Evolutionary conservation across 441 rosid genomes (phyloP), one percentile per base, ranked within the genome.

Genomic region (Euphorbia celastroides): DNA sequence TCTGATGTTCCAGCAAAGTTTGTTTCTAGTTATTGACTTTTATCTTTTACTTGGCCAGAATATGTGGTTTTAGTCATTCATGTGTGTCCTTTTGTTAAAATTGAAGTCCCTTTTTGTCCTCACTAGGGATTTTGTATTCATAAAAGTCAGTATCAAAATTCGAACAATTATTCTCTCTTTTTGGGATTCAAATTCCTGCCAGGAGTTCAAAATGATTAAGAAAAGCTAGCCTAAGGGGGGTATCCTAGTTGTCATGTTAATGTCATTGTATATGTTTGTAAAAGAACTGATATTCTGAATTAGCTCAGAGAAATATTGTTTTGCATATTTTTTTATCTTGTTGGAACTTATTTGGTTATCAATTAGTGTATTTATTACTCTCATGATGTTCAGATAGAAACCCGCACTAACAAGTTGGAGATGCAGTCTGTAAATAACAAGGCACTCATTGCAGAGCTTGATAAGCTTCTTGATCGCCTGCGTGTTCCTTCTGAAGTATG

Each of bases 391-490:
- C 95, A 95, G 99, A 92, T 95, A 74, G 98, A 95, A 84, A 90
- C 80, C 32, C 93, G 98, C 70, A 95, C 92, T 80, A 95, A 92
- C 87, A 92, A 87, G 72, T 79, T 95, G 79, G 99, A 90, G 85
- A 88, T 86, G 95, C 97, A 92, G 71, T 90, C 97, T 80, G 97
- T 88, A 62, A 95, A 89, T 82, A 92, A 88, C 70, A 88, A 82
- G 76, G 82, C 95, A 64, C 96, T 95, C 70, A 90, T 95, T 60
- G 92, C 81, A 74, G 98, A 90, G 71, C 98, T 95, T 74, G 99
- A 95, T 74, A 92, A 86, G 86, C 89, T 95, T 79, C 82, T 92
- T 72, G 93, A 88, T 66, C 85, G 93, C 34, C 60, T 95, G 75
- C 83, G 80, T 58, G 92, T 95, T 66, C 99, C 98, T 82, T 81